Evolutionary conservation across 1,139 yeast species (phyloP), one percentile per base, ranked within the genome.

Genomic region (Sugiyamaella pinicola): DNA sequence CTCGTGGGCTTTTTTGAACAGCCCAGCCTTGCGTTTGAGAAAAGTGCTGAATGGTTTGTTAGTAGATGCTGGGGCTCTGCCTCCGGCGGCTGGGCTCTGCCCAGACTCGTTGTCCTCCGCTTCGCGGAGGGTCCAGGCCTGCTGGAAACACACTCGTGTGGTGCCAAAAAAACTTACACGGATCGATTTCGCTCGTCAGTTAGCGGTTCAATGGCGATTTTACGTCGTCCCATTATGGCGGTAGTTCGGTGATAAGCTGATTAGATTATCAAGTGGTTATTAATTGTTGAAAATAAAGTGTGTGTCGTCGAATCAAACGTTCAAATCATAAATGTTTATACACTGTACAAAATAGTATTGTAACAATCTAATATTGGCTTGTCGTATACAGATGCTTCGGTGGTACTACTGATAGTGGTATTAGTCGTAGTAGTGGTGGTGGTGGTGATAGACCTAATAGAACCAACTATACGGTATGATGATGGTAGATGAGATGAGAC

Each of bases 1-100:
- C 70, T 93, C 99, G 67, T 91, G 95, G 1, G 99, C 99, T 70
- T 93, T 93, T 68, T 93, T 93, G 74, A 93, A 91, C 47, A 93
- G 75, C 1, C 99, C 99, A 0, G 96, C 95, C 69, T 91, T 93
- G 53, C 99, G 80, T 70, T 93, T 93, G 59, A 89, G 89, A 69
- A 93, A 93, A 0, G 99, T 93, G 17, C 74, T 71, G 35, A 12
- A 5, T 18, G 5, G 51, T 49, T 49, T 3, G 53, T 51, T 52
- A 39, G 55, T 49, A 22, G 12, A 43, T 18, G 40, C 21, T 13
- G 12, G 8, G 4, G 31, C n/a, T 26, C 31, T 26, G 31, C 31
- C 31, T 26, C 31, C 31, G 31, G 31, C 31, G 31, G 31, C 31
- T 26, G 31, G 31, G 31, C 31, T 10, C 31, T 26, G 31, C 31